Evolutionary conservation across 345 rosid genomes (phyloP).

Genomic region (Sapria himalayana): DNA sequence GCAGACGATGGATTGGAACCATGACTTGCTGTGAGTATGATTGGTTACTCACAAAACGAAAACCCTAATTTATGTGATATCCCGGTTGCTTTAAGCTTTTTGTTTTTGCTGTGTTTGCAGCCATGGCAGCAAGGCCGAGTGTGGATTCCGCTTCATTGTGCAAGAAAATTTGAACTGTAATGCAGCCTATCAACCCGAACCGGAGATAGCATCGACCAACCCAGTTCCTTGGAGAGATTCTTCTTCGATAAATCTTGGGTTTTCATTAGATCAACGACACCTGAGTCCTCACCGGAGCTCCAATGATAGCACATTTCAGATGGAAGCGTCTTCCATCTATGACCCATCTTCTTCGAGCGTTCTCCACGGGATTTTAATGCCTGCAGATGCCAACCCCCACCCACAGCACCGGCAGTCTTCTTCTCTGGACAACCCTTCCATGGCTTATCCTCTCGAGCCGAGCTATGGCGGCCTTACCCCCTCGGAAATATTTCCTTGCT

Average conservation of each 20-base stretch:
- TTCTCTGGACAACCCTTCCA: constrained; percentile 16
- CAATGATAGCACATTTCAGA: constrained; percentile 31
- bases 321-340: constrained; percentile 30
- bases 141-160: constrained; percentile 43
- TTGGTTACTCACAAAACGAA: too few species aligned
- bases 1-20: constrained; percentile 74
- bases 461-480: constrained; percentile 13
- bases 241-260: constrained; percentile 20
- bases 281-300: constrained; percentile 53
- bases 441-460: constrained; percentile 13
- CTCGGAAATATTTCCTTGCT: constrained; percentile 26
- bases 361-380: constrained; percentile 30
- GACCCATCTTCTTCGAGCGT: constrained; percentile 26
- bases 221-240: constrained; percentile 23
- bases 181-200: constrained; percentile 18
- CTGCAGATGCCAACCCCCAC: too few species aligned
- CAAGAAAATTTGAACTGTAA: constrained; percentile 48
- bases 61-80: background rate
- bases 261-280: constrained; percentile 37
- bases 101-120: constrained; percentile 10
- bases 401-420: constrained; percentile 18
- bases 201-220: constrained; percentile 20
- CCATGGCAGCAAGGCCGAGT: constrained; percentile 47
- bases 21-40: constrained; percentile 44
- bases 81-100: background rate